Percentiles rank a stretch among this genome's conserved stretches.
phyloP scores from a whole-genome alignment of 495 filamentous ascomycete genomes.

The Evansstolkia leycettana region DNA sequence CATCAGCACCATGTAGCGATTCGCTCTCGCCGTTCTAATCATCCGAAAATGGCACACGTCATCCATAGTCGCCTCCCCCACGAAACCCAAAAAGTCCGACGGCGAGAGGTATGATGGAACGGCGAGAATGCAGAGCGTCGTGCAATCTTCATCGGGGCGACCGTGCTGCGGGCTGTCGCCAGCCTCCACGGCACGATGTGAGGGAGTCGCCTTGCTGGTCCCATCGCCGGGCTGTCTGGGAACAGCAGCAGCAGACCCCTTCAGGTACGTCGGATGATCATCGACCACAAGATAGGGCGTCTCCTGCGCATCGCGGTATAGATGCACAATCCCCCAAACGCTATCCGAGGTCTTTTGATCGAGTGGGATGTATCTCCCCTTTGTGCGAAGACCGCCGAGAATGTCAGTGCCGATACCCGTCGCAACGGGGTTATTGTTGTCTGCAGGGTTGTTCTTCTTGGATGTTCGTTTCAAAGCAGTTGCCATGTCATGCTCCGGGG shows the following conservation, averaged over 20 bases:
- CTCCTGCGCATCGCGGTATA: conserved; percentile 79
- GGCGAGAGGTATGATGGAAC: conserved; percentile 89
- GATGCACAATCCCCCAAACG: conserved; percentile 86
- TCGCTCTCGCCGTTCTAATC: conserved; percentile 78
- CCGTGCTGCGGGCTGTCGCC: neutral
- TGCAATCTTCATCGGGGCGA: conserved; percentile 51
- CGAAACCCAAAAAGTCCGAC: conserved; percentile 82
- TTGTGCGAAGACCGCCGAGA: conserved; percentile 49
- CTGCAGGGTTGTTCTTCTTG: conserved; percentile 6
- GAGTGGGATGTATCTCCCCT: conserved; percentile 65
- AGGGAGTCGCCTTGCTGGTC: neutral
- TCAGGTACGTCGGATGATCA: conserved; percentile 28
- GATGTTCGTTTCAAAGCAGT: neutral
- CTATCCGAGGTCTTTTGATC: conserved; percentile 68
- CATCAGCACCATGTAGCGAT: conserved; percentile 95
- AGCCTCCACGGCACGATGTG: too few relatives aligned
- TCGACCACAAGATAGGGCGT: conserved; percentile 38
- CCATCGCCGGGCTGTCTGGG: conserved; percentile 19
- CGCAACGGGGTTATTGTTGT: conserved; percentile 24
- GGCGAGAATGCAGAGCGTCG: conserved; percentile 86
- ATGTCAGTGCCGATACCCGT: conserved; percentile 39
- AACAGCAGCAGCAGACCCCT: conserved; percentile 27
- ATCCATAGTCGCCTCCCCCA: conserved; percentile 79
- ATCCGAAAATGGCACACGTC: conserved; percentile 91
- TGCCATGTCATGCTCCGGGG: conserved; percentile 11